Evolutionary conservation across 2,329 filamentous ascomycete species (phyloP), one percentile per base, ranked within the genome.

Genomic region (Claviceps sp.): DNA sequence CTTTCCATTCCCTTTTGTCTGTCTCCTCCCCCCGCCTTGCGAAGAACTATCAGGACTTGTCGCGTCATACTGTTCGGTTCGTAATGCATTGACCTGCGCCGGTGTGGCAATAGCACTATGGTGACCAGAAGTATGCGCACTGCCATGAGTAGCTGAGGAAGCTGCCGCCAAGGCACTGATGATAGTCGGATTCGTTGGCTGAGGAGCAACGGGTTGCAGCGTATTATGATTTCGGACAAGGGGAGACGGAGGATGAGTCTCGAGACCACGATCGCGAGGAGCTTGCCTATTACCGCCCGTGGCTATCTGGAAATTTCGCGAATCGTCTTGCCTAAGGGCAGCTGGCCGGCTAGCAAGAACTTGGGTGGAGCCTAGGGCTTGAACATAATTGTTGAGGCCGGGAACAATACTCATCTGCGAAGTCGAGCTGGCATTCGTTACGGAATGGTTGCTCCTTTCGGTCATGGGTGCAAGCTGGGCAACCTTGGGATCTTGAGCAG

Each of bases 201-300:
- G 86, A 26, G 87, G 86, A 49, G 86, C 86, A 61, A 84, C 70
- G 43, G 84, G 85, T 38, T 82, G 83, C 49, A 82, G 78, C 60
- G 90, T 83, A 63, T 89, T 83, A 63, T 89, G 84, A 58, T 82
- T 83, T 61, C 82, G 80, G 59, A 90, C 74, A 53, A 90, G 71
- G 50, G 82, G 80, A 55, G 84, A 76, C 49, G 78, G 68, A 57
- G 65, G 71, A 58, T 60, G 64, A 45, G 56, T 59, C 47, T 65
- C 61, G 55, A 60, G 53, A 49, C 65, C 61, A 16, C 58, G 50
- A 49, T 61, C 55, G 55, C 55, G 55, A n/a, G 49, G 53, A 22
- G 53, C 55, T 26, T 55, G 58, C 43, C 50, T 50, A 50, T 51
- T 47, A 36, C 50, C 46, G 36, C 50, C 54, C 45, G 51, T 29